Evolutionary conservation across 2,329 filamentous ascomycete genomes (phyloP).

Genomic region (Fusarium domesticum): DNA sequence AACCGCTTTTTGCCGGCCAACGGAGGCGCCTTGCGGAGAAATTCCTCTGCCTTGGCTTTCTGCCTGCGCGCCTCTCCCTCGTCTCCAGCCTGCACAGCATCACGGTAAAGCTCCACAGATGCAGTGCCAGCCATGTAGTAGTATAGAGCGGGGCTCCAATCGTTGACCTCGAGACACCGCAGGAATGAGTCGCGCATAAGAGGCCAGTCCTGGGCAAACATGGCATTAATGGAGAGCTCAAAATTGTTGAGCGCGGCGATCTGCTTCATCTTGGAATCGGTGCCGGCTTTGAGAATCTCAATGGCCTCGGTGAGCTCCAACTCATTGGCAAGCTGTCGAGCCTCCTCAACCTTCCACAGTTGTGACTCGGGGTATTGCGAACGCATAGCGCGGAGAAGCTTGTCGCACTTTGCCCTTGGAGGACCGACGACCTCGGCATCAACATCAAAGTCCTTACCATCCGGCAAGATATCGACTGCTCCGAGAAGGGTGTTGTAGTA

Average conservation of each 20-base stretch:
- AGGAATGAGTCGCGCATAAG: slow-evolving; percentile 73
- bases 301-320: slow-evolving; percentile 66
- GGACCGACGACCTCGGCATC: slow-evolving; percentile 65
- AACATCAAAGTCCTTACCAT: slow-evolving; percentile 49
- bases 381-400: slow-evolving; percentile 71
- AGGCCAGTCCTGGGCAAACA: slow-evolving; percentile 76
- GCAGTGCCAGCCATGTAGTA: slow-evolving; percentile 81
- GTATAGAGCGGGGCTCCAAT: slow-evolving; percentile 88
- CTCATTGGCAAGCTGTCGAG: slow-evolving; percentile 68
- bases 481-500: slow-evolving; percentile 88
- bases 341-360: slow-evolving; percentile 87
- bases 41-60: slow-evolving; percentile 64
- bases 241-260: slow-evolving; percentile 82
- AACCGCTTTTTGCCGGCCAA: slow-evolving; percentile 83
- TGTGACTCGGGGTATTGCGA: slow-evolving; percentile 74
- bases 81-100: slow-evolving; percentile 40
- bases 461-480: slow-evolving; percentile 81
- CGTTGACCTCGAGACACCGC: slow-evolving; percentile 73
- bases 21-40: slow-evolving; percentile 67
- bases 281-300: slow-evolving; percentile 56
- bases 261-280: slow-evolving; percentile 76
- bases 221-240: slow-evolving; percentile 72
- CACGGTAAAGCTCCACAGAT: slow-evolving; percentile 78
- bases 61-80: slow-evolving; percentile 51
- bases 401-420: slow-evolving; percentile 64